Percentiles rank a stretch among this genome's conserved stretches.
Conservation (phyloP, 768 basidiomycete species). For the Austroboletus eburneus region DNA sequence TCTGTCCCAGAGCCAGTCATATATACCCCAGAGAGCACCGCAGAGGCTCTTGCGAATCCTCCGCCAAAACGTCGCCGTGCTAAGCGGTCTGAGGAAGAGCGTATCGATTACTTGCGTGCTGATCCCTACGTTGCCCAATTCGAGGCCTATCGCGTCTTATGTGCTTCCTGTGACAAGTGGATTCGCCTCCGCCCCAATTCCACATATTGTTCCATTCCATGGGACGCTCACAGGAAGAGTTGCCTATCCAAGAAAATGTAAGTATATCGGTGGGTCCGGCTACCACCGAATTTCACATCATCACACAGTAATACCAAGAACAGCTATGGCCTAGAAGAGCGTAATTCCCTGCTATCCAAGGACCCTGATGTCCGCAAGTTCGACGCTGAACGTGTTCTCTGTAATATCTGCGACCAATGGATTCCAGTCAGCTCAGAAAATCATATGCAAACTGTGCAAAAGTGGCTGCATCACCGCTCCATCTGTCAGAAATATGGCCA, state of each 20-base stretch:
- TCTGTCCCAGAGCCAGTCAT: slow-evolving; percentile 35
- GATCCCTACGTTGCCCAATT: slow-evolving; percentile 80
- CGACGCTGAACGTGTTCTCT: slow-evolving; percentile 67
- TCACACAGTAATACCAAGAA: slow-evolving; percentile 40
- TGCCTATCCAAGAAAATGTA: slow-evolving; percentile 77
- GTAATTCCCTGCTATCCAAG: slow-evolving; percentile 52
- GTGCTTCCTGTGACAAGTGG: slow-evolving; percentile 81
- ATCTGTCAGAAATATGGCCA: slow-evolving; percentile 42
- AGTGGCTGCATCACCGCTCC: slow-evolving; percentile 61
- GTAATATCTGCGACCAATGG: slow-evolving; percentile 67
- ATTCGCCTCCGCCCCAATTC: slow-evolving; percentile 82
- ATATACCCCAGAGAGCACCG: slow-evolving; percentile 40
- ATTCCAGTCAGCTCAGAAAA: slow-evolving; percentile 57
- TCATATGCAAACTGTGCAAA: slow-evolving; percentile 56
- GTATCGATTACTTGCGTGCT: slow-evolving; percentile 61
- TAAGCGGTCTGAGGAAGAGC: slow-evolving; percentile 74
- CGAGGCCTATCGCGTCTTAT: slow-evolving; percentile 75
- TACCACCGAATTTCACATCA: slow-evolving; percentile 6
- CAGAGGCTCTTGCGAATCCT: slow-evolving; percentile 42
- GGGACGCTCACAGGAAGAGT: slow-evolving; percentile 83
- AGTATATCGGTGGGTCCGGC: slow-evolving; percentile 21
- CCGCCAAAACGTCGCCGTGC: slow-evolving; percentile 64
- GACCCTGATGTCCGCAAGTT: slow-evolving; percentile 74
- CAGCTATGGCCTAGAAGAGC: slow-evolving; percentile 56
- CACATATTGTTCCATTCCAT: slow-evolving; percentile 84